Conservation (phyloP, 495 filamentous ascomycete species). For the Letharia columbiana region DNA sequence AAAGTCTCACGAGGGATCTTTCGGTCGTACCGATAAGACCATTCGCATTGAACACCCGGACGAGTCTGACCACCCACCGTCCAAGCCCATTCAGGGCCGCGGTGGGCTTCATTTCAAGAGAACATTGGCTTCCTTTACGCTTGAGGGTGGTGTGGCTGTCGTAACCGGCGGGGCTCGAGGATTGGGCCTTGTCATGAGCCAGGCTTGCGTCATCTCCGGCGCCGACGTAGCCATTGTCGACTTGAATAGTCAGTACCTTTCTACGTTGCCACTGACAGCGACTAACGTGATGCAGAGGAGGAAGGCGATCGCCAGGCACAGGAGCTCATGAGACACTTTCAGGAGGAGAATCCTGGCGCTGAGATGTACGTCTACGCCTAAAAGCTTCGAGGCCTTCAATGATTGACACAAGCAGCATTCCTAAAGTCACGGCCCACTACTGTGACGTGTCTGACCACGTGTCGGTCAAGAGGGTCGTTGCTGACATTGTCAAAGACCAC, state of each 20-base stretch:
- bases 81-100: slow-evolving; percentile 58
- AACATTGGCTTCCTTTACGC: slow-evolving; percentile 64
- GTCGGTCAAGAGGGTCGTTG: slow-evolving; percentile 63
- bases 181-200: slow-evolving; percentile 83
- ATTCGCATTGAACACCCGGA: slow-evolving; percentile 70
- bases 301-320: slow-evolving; percentile 72
- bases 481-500: slow-evolving; percentile 61
- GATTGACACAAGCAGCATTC: slow-evolving; percentile 40
- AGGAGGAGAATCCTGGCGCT: slow-evolving; percentile 65
- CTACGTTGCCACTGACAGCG: not conserved
- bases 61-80: slow-evolving; percentile 56
- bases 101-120: slow-evolving; percentile 64
- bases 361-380: slow-evolving; percentile 45
- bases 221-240: slow-evolving; percentile 89
- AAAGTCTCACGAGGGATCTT: slow-evolving; percentile 38
- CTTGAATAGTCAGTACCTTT: slow-evolving; percentile 62
- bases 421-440: slow-evolving; percentile 82
- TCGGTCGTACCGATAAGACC: slow-evolving; percentile 69
- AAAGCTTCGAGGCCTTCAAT: not conserved
- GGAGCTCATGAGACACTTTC: slow-evolving; percentile 62
- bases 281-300: slow-evolving; percentile 48
- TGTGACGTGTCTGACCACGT: slow-evolving; percentile 72
- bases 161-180: slow-evolving; percentile 84
- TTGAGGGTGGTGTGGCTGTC: slow-evolving; percentile 67
- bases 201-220: slow-evolving; percentile 76